phyloP scores from a whole-genome alignment of 2,329 filamentous ascomycete species.

The Chaetomium sp. region DNA sequence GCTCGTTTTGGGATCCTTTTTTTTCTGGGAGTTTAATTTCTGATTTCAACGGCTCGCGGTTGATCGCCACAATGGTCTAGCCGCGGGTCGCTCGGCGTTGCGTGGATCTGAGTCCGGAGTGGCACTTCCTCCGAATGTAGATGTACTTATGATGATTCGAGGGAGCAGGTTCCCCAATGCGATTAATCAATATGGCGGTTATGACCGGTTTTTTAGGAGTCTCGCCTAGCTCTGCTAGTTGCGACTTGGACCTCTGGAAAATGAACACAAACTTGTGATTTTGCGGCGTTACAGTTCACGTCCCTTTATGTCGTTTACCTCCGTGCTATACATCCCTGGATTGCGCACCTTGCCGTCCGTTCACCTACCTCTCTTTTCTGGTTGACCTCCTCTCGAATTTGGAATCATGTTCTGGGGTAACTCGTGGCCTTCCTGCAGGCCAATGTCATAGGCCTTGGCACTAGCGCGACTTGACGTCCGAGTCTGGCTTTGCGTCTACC shows the following conservation, averaged over 20 bases:
- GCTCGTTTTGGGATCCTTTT: constrained; percentile 22
- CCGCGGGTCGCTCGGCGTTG: constrained; percentile 17
- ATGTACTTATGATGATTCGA: constrained; percentile 25
- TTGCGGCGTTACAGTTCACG: no score
- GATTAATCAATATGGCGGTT: constrained; percentile 24
- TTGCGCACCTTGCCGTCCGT: no score
- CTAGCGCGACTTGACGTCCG: no score
- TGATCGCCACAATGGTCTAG: constrained; percentile 8
- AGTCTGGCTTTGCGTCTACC: no score
- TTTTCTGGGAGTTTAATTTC: constrained; percentile 24
- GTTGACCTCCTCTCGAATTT: no score
- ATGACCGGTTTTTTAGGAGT: constrained; percentile 7
- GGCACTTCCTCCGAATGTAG: constrained; percentile 16
- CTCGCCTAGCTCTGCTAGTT: background rate
- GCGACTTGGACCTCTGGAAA: background rate
- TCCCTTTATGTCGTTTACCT: no score
- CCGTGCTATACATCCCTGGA: no score
- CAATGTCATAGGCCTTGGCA: no score
- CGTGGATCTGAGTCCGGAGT: constrained; percentile 17
- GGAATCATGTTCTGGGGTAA: no score
- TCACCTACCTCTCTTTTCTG: no score
- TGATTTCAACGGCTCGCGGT: constrained; percentile 17
- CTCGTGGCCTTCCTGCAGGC: no score
- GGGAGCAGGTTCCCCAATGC: constrained; percentile 19
- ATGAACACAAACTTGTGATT: no score